Percentiles rank a stretch among this genome's conserved stretches.
phyloP scores from a whole-genome alignment of 768 basidiomycete species.

The Podaxis carcinomalis region DNA sequence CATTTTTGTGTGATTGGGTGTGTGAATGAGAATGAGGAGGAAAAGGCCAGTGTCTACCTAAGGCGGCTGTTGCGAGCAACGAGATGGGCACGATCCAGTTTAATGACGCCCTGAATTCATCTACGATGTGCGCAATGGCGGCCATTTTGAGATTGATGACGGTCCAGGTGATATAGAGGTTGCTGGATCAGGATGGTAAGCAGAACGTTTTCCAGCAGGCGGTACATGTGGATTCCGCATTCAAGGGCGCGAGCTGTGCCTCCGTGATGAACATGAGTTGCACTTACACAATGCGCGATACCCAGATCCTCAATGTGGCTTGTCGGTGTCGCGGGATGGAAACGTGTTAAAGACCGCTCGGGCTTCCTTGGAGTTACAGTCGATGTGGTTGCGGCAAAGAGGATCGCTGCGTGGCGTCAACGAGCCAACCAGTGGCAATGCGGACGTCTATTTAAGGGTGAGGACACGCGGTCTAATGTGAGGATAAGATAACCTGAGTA shows the following conservation, averaged over 20 bases:
- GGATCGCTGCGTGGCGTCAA: neutral
- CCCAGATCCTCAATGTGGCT: neutral
- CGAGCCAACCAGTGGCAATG: neutral
- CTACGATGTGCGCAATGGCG: neutral
- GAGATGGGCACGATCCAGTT: slow-evolving; percentile 3
- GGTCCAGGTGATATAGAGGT: neutral
- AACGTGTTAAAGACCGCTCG: neutral
- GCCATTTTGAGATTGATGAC: neutral
- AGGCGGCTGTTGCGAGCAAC: neutral
- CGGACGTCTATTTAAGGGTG: neutral
- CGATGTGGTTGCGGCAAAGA: neutral
- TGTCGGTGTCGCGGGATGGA: neutral
- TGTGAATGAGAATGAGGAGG: neutral
- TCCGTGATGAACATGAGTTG: neutral
- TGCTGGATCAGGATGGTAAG: neutral
- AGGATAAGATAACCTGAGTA: neutral
- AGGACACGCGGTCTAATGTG: neutral
- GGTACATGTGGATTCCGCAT: neutral
- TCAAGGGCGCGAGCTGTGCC: neutral
- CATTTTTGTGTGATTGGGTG: neutral
- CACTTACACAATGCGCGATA: neutral
- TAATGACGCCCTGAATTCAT: neutral
- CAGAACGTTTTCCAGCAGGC: neutral
- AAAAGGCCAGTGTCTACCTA: neutral
- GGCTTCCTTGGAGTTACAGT: neutral